Base-by-base conservation (phyloP, 345 rosid species). In the Jatropha curcas region DNA sequence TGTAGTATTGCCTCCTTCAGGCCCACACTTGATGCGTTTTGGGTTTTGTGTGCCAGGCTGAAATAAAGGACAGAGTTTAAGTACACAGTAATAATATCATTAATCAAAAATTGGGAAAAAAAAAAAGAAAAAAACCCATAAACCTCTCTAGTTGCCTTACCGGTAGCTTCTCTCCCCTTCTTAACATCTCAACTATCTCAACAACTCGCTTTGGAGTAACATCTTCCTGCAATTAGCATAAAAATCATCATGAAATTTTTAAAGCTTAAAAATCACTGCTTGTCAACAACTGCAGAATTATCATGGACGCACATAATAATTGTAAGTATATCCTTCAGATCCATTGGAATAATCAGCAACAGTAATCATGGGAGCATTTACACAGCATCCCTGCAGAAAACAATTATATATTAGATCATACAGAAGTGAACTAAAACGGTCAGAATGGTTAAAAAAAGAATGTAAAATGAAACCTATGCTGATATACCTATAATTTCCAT, bases 361-460 rank as follows among this genome's bases (percentile, higher is more conserved):
- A 0, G 97, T 91, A 78, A 96, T 96, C 99, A 96, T 96, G 46
- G 97, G 99, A 67, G 99, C 98, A 73, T 96, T 96, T 46, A 93
- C 99, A 68, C 98, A 96, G 76, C 97, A 88, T 81, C 97, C 98
- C 98, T 96, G 89, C 79, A 82, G 70, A 33, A 81, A 48, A 69
- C 51, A 65, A 61, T 60, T 19, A 39, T n/a, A 28, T 35, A 66
- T 60, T 69, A 71, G 71, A 60, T 14, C 58, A 34, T 39, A 57
- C n/a, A 45, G 52, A 24, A 31, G 60, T 70, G 4, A 66, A 71
- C 17, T 33, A 41, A 12, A 59, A 70, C 33, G 30, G 24, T 67
- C 51, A 33, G 62, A 69, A 61, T 30, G 52, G 52, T 24, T n/a
- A n/a, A n/a, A n/a, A 4, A 22, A 48, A 70, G 7, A 35, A 14